phyloP scores from a whole-genome alignment of 202 grass and related monocot genomes.

The Brachypodium distachyon region DNA sequence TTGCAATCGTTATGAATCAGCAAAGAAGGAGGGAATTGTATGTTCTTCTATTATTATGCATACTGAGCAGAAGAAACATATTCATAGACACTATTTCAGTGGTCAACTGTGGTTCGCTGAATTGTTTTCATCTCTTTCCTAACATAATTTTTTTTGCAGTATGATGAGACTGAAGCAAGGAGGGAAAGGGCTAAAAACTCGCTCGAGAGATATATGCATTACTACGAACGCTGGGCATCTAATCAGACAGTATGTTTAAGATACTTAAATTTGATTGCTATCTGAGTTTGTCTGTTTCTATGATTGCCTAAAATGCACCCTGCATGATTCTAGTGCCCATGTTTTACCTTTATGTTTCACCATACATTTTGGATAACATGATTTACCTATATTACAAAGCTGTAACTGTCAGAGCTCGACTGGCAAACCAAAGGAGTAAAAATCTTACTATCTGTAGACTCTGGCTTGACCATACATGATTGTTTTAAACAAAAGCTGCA shows the following conservation, averaged over 20 bases:
- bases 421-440: neutral
- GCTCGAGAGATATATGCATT: slow-evolving; percentile 98
- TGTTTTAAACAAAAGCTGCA: too few relatives aligned
- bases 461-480: neutral
- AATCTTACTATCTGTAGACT: neutral
- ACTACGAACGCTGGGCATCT: slow-evolving; percentile 98
- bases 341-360: neutral
- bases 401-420: neutral
- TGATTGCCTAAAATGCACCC: neutral
- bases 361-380: neutral
- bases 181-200: slow-evolving; percentile 97
- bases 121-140: neutral
- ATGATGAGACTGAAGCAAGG: slow-evolving; percentile 85
- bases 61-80: neutral
- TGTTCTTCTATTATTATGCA: slow-evolving; percentile 18
- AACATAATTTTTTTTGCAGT: slow-evolving; percentile 41
- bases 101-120: neutral
- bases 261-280: slow-evolving; percentile 1
- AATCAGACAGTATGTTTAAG: slow-evolving; percentile 73
- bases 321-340: neutral
- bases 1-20: slow-evolving; percentile 95
- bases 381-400: neutral
- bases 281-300: slow-evolving; percentile 10
- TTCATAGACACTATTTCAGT: neutral
- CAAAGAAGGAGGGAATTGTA: slow-evolving; percentile 90